A percentile compares a stretch with the other conserved stretches of the same genome.
These are phyloP conservation scores for Erodium trifolium DNA, from an alignment of 441 rosid genomes.

Conservation along the genomic window DNA sequence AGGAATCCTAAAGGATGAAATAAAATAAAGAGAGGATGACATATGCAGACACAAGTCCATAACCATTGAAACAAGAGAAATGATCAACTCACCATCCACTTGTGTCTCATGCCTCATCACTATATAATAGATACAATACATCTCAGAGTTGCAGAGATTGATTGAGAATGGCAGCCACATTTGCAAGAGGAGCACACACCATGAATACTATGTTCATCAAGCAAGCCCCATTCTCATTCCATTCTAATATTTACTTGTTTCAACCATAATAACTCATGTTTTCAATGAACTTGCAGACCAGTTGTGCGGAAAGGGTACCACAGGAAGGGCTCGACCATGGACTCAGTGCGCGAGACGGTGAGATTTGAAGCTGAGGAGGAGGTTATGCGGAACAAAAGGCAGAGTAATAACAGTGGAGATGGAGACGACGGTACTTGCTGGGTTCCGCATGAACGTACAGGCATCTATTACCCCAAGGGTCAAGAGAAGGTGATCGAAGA, in stretches of 20 bases:
- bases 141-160: neutral
- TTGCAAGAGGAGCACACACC: slow-evolving; percentile 33
- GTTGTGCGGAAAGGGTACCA: slow-evolving; percentile 29
- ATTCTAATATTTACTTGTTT: neutral
- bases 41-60: neutral
- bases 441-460: slow-evolving; percentile 39
- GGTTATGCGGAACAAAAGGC: slow-evolving; percentile 13
- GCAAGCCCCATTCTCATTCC: slow-evolving; percentile 13
- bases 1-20: neutral
- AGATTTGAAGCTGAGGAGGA: slow-evolving; percentile 29
- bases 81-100: neutral
- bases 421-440: slow-evolving; percentile 20
- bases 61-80: neutral
- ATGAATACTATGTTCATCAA: slow-evolving; percentile 31
- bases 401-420: neutral
- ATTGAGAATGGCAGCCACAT: slow-evolving; percentile 22
- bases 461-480: slow-evolving; percentile 48
- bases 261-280: neutral
- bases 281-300: slow-evolving; percentile 26
- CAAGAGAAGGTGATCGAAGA: slow-evolving; percentile 42
- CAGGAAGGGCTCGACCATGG: slow-evolving; percentile 19
- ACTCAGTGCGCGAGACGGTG: slow-evolving; percentile 17
- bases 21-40: neutral
- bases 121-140: neutral
- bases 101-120: no score